Conservation (phyloP, 768 basidiomycete genomes). For the Paxillus ammoniavirescens region DNA sequence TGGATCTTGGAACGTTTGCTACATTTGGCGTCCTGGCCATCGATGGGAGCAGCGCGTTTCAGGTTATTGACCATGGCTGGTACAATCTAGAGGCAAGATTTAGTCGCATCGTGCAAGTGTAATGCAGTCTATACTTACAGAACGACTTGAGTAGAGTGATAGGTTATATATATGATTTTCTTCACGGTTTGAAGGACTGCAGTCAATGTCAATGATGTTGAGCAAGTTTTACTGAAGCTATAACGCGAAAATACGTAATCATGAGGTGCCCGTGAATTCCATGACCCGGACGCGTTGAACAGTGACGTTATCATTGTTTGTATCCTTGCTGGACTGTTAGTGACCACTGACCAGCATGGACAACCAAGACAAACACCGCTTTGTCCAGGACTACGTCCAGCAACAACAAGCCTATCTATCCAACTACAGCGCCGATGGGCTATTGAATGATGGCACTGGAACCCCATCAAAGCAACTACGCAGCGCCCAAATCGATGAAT, state of each 20-base stretch:
- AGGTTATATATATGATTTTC: no score
- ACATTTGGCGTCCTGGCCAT: background rate
- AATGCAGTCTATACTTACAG: background rate
- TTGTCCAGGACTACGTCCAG: conserved; percentile 47
- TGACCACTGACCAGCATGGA: conserved; percentile 5
- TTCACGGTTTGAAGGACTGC: no score
- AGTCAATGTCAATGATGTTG: no score
- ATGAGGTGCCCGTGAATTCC: background rate
- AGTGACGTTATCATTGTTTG: no score
- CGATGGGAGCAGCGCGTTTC: conserved; percentile 20
- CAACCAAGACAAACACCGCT: conserved; percentile 39
- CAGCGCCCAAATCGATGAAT: conserved; percentile 12
- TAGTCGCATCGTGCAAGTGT: background rate
- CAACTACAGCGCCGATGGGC: conserved; percentile 43
- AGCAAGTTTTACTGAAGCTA: no score
- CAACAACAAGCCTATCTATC: conserved; percentile 47
- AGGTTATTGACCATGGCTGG: conserved; percentile 1
- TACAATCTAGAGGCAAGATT: background rate
- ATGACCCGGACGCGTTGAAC: background rate
- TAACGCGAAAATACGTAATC: no score
- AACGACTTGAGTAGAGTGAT: background rate
- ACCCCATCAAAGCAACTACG: conserved; percentile 11
- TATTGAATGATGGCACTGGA: conserved; percentile 5
- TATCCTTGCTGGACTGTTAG: background rate
- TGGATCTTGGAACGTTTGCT: conserved; percentile 29